Percentiles rank a stretch among this genome's conserved stretches.
Conservation (phyloP, 495 filamentous ascomycete species). For the Trichoderma erinaceum region DNA sequence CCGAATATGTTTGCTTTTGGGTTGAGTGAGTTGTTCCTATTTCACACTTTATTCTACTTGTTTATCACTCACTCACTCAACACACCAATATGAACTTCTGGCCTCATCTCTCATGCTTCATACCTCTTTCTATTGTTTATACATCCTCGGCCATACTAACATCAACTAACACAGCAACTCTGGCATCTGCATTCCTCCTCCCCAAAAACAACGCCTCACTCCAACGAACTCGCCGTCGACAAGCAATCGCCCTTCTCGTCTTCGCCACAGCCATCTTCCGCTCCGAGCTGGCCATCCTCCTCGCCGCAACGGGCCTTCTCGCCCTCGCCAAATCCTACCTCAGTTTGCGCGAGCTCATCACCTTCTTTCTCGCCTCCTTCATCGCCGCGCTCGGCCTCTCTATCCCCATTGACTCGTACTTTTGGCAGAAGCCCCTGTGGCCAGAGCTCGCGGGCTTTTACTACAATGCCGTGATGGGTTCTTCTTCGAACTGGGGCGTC, state of each 20-base stretch:
- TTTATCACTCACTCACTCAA: background rate
- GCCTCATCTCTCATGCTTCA: conserved; percentile 3
- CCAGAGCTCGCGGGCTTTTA: conserved; percentile 85
- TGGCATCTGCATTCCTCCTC: conserved; percentile 66
- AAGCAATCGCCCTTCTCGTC: conserved; percentile 66
- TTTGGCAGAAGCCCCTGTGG: conserved; percentile 88
- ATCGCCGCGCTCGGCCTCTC: conserved; percentile 56
- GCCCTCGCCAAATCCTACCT: conserved; percentile 52
- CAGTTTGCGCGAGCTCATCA: conserved; percentile 53
- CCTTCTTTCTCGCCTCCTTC: conserved; percentile 62
- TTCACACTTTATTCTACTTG: background rate
- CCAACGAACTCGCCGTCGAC: conserved; percentile 37
- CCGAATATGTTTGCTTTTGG: conserved; percentile 97
- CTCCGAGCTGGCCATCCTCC: conserved; percentile 80
- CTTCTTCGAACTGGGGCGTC: conserved; percentile 78
- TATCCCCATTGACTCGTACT: conserved; percentile 75
- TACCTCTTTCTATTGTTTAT: background rate
- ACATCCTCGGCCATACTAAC: background rate
- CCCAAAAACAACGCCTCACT: conserved; percentile 37
- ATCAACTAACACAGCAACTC: conserved; percentile 44
- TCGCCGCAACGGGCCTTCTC: conserved; percentile 50
- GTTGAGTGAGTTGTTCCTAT: conserved; percentile 48
- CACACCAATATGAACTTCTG: conserved; percentile 6
- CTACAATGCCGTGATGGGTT: conserved; percentile 79
- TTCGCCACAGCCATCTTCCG: conserved; percentile 82